A percentile compares a stretch with the other conserved stretches of the same genome.
Conservation (phyloP, 169 alveolate species). For the Theileria luwenshuni region DNA sequence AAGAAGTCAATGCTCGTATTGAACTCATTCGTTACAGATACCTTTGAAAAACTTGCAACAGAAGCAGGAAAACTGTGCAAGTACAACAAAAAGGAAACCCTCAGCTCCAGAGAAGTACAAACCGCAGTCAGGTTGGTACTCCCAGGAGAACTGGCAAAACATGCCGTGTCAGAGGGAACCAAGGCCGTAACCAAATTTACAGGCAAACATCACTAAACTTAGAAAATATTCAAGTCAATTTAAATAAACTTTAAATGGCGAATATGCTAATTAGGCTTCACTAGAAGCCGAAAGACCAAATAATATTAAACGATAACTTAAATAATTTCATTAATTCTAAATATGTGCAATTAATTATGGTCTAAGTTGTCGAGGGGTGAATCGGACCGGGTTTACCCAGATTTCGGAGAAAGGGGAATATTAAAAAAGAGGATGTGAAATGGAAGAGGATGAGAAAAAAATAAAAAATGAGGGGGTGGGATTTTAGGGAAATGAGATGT, state of each 20-base stretch:
- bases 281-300: slow-evolving; percentile 72
- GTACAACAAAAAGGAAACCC: slow-evolving; percentile 93
- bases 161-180: slow-evolving; percentile 99
- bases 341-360: too few relatives aligned
- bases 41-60: slow-evolving; percentile 94
- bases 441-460: too few relatives aligned
- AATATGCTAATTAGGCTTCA: slow-evolving; percentile 72
- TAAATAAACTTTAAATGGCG: slow-evolving; percentile 29
- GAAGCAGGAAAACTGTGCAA: slow-evolving; percentile 95
- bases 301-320: too few relatives aligned
- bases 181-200: slow-evolving; percentile 98
- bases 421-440: too few relatives aligned
- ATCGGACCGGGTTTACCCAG: not conserved
- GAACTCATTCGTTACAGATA: slow-evolving; percentile 95
- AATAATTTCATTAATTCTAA: too few relatives aligned
- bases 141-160: slow-evolving; percentile 99
- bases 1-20: slow-evolving; percentile 95
- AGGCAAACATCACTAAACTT: slow-evolving; percentile 78
- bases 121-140: slow-evolving; percentile 98
- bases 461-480: too few relatives aligned
- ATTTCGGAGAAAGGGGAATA: not conserved
- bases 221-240: slow-evolving; percentile 24
- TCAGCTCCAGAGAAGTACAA: slow-evolving; percentile 97
- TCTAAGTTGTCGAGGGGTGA: too few relatives aligned
- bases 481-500: too few relatives aligned